Percentiles rank a stretch among this genome's conserved stretches.
phyloP scores from a whole-genome alignment of 139 green algal genomes.

The Tetraselmis chui region DNA sequence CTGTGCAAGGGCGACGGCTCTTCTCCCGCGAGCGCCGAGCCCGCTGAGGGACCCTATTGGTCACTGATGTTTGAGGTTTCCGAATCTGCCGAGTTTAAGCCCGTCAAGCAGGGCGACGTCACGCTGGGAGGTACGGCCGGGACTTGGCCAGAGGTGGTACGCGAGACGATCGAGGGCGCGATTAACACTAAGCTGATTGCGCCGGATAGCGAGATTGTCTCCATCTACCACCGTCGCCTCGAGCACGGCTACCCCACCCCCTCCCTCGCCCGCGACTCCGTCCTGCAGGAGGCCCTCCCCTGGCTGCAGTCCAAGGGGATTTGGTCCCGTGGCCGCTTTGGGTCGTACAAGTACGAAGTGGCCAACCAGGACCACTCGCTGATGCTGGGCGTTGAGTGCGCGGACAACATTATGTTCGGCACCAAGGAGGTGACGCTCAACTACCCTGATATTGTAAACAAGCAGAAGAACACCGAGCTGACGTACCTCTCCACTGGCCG shows the following conservation, averaged over 20 bases:
- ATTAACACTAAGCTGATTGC: slow-evolving; percentile 66
- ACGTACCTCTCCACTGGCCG: background rate
- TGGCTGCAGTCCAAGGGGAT: slow-evolving; percentile 71
- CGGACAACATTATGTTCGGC: slow-evolving; percentile 81
- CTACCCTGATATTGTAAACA: slow-evolving; percentile 80
- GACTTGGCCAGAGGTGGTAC: slow-evolving; percentile 56
- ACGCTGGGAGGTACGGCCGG: slow-evolving; percentile 51
- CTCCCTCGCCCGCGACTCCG: slow-evolving; percentile 59
- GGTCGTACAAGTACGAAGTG: slow-evolving; percentile 89
- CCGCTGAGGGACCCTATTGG: slow-evolving; percentile 69
- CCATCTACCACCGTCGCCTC: slow-evolving; percentile 72
- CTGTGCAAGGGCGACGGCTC: slow-evolving; percentile 58
- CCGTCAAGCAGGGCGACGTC: slow-evolving; percentile 48
- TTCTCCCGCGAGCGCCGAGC: background rate
- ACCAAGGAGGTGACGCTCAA: slow-evolving; percentile 76
- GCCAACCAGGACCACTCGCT: slow-evolving; percentile 79
- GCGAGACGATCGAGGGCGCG: slow-evolving; percentile 66
- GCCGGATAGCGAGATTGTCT: slow-evolving; percentile 64
- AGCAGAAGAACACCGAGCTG: slow-evolving; percentile 15
- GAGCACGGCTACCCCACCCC: slow-evolving; percentile 88
- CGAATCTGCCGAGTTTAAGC: slow-evolving; percentile 64
- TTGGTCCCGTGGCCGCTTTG: slow-evolving; percentile 81
- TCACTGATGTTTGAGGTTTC: slow-evolving; percentile 91
- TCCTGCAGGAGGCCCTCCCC: slow-evolving; percentile 76
- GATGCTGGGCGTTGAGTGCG: slow-evolving; percentile 86